Evolutionary conservation across 1,139 yeast genomes (phyloP).

Genomic region (Zygosaccharomyces sapae): DNA sequence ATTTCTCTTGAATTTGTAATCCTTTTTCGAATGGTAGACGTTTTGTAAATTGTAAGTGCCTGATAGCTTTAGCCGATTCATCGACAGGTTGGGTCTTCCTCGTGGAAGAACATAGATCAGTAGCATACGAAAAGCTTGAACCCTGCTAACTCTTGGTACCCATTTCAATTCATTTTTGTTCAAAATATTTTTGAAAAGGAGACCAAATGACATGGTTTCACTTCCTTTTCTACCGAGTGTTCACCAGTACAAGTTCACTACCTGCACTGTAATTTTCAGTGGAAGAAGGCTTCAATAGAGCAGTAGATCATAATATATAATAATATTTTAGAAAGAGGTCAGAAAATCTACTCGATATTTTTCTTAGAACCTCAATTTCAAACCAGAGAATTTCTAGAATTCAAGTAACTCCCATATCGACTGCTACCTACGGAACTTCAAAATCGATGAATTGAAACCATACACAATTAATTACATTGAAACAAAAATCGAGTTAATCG

Average conservation of each 20-base stretch:
- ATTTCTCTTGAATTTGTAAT: constrained; percentile 54
- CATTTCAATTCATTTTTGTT: neutral
- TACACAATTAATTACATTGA: no score
- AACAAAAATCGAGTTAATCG: no score
- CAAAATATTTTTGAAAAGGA: neutral
- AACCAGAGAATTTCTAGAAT: no score
- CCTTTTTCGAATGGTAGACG: constrained; percentile 54
- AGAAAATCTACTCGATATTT: no score
- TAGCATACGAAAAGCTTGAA: neutral
- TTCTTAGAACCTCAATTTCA: no score
- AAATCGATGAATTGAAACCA: no score
- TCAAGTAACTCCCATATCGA: no score
- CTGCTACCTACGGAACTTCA: no score
- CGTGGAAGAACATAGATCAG: constrained; percentile 7
- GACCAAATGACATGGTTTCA: neutral
- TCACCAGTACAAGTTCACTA: neutral
- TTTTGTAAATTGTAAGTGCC: constrained; percentile 62
- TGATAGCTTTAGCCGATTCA: constrained; percentile 40
- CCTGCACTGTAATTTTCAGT: neutral
- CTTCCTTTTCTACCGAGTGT: neutral
- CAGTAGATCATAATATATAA: no score
- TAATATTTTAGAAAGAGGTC: no score
- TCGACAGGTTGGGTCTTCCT: constrained; percentile 29
- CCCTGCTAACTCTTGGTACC: neutral
- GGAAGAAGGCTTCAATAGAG: neutral